Percentiles rank a stretch among this genome's conserved stretches.
Conservation (phyloP, 2,329 filamentous ascomycete genomes). For the Fusarium chlamydosporum region DNA sequence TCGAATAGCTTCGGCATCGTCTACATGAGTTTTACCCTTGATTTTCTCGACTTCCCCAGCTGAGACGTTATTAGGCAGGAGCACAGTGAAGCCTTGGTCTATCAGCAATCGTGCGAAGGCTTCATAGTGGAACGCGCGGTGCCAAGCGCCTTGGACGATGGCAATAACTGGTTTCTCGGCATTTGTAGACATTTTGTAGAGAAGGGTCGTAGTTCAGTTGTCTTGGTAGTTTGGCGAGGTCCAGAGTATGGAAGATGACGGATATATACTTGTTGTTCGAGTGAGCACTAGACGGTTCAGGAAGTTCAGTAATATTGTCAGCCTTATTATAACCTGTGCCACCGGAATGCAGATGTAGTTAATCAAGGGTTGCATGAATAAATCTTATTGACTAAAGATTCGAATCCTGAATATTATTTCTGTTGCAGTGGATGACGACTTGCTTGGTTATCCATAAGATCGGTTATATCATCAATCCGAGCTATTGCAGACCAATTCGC, state of each 20-base stretch:
- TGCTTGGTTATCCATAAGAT: no score
- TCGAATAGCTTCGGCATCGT: conserved; percentile 21
- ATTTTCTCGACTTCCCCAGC: background rate
- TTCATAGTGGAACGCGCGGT: conserved; percentile 23
- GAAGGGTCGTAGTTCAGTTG: background rate
- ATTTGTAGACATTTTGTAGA: background rate
- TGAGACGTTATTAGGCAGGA: background rate
- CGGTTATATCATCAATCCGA: no score
- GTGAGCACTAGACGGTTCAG: conserved; percentile 1
- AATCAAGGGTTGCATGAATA: no score
- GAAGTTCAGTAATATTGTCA: background rate
- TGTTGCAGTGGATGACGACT: no score
- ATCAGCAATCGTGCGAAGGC: background rate
- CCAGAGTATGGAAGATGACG: no score
- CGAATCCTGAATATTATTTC: no score
- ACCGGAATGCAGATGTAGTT: no score
- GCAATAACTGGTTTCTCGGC: conserved; percentile 13
- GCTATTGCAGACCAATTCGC: no score
- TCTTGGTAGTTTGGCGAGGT: accelerated
- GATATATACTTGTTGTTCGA: background rate
- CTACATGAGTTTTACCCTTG: conserved; percentile 12
- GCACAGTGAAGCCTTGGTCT: conserved; percentile 10
- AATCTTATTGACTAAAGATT: no score
- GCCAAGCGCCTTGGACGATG: conserved; percentile 31
- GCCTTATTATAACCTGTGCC: background rate